Base-by-base conservation (phyloP, 2,329 filamentous ascomycete genomes). In the Penicillium oxalicum region DNA sequence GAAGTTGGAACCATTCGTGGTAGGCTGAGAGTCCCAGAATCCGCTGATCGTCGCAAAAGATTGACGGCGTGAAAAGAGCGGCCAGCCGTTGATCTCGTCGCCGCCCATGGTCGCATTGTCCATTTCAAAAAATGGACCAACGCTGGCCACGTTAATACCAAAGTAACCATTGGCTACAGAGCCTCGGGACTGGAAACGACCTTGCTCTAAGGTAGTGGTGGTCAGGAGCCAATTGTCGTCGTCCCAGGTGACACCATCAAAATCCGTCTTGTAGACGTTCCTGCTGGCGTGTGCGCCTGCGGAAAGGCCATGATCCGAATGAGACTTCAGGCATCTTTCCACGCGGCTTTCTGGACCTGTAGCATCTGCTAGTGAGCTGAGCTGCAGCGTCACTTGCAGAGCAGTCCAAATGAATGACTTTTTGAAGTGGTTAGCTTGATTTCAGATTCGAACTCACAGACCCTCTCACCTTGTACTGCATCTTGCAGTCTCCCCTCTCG, bases 1-100 rank as follows among this genome's bases (percentile, higher is more conserved):
- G 56, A 84, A 87, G 56, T 87, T 87, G 5, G 78, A 77, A 0
- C 77, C 75, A 39, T 79, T 81, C 0, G 77, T 80, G 28, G 72
- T 76, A 2, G 75, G 72, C 60, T 86, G 81, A 3, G 72, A 72
- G 52, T 86, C 76, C 62, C 77, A 87, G 60, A 87, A 87, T 1
- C 84, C 84, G 4, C 80, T 77, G 27, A 88, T 77, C 0, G 83
- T 86, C 2, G 81, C 80, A 61, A 87, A 87, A 0, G 79, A 78
- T 57, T 86, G 80, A 32, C 84, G 73, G 24, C 75, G 69, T 49
- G 79, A 76, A 64, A 80, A 84, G 2, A 87, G 70, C 11, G 84
- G 84, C 84, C 84, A 88, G 8, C 82, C 84, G 55, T 77, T 82
- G 50, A 81, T 78, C 33, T 75, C 73, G 50, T 81, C 75, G 43